Conservation (phyloP, 139 green algal species). For the Tetratostichococcus sp. region DNA sequence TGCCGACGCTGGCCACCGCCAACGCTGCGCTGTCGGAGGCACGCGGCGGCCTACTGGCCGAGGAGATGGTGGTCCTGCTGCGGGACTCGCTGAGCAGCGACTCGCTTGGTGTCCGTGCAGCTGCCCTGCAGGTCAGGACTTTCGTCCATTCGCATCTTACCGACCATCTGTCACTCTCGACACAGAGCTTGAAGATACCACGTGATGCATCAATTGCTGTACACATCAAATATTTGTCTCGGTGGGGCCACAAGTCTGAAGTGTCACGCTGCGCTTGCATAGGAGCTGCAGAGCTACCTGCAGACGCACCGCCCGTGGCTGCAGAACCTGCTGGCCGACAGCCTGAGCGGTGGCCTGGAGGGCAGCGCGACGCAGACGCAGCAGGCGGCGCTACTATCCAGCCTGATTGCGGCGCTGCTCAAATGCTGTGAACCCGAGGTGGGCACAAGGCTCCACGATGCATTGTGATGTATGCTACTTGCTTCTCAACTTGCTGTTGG, state of each 20-base stretch:
- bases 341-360: neutral
- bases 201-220: too few relatives aligned
- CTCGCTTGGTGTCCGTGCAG: conserved; percentile 39
- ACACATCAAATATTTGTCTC: too few relatives aligned
- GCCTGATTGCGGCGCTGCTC: conserved; percentile 60
- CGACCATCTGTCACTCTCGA: too few relatives aligned
- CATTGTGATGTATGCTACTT: too few relatives aligned
- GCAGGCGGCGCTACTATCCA: conserved; percentile 31
- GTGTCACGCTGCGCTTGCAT: conserved; percentile 7
- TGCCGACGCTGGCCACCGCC: conserved; percentile 32
- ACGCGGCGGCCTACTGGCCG: conserved; percentile 21
- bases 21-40: conserved; percentile 34
- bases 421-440: conserved; percentile 60
- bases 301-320: conserved; percentile 35
- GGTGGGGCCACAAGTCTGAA: too few relatives aligned
- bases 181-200: too few relatives aligned
- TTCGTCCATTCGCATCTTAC: too few relatives aligned
- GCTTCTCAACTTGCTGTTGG: too few relatives aligned
- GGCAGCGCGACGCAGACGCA: neutral
- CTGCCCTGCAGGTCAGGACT: conserved; percentile 11
- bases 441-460: too few relatives aligned
- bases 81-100: conserved; percentile 45
- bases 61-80: conserved; percentile 46
- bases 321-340: conserved; percentile 22
- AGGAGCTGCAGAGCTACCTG: conserved; percentile 54